Base-by-base conservation (phyloP, 2,329 filamentous ascomycete species). In the Arthrobotrys sphaeroides region DNA sequence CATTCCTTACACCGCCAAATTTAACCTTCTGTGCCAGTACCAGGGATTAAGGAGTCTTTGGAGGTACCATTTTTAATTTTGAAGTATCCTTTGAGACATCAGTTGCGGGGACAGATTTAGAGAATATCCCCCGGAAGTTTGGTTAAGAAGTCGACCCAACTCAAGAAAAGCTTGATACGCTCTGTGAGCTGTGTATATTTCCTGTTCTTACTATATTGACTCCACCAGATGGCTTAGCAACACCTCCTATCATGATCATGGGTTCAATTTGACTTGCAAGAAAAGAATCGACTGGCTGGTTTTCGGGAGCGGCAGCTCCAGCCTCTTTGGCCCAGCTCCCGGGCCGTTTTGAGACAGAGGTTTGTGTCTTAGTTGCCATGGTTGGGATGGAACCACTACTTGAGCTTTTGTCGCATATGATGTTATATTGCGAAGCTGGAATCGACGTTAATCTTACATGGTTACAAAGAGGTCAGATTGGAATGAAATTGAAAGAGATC, bases 221-320 rank as follows among this genome's bases (percentile, higher is more conserved):
- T 16, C 83, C 80, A 10, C 80, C 67, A 16, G 79, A 78, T 3
- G 80, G 80, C 33, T 82, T 81, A 51, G 81, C 60, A 40, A 83
- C 83, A 26, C 85, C 84, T 16, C 85, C 85, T 49, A 80, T 83
- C 59, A 86, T 85, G 45, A 85, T 78, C n/a, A 86, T 84, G 40
- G 85, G 85, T 53, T 85, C 83, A 31, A 86, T 80, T 31, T 85
- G 82, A 51, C 84, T 82, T 26, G 83, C 79, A 0, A 85, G 79
- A 67, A 86, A 86, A 51, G 85, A 83, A 77, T 86, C 85, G 13
- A 86, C 81, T 20, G 84, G 83, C 26, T 82, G 79, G 26, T 84
- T 83, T 31, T 81, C 81, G 13, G 81, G 81, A 68, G 82, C 83
- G n/a, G 79, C 81, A 22, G 80, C 78, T 72, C 84, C 85, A n/a